These are phyloP conservation scores for Exidia glandulosa DNA, from an alignment of 768 basidiomycete genomes.

Conservation along the genomic window DNA sequence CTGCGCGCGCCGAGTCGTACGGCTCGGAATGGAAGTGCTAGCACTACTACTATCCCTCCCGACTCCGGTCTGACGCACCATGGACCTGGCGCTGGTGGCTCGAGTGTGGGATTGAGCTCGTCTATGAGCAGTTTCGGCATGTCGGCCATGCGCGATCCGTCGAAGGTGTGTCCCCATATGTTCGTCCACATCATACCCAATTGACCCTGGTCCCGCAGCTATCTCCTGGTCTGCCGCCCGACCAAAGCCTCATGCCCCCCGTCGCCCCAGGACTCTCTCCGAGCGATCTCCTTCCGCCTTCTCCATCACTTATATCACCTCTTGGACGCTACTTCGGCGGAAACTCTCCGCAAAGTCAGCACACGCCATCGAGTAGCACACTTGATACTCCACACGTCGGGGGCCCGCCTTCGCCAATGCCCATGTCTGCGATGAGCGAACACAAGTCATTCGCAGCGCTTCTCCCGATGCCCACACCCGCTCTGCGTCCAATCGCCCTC, in stretches of 20 bases:
- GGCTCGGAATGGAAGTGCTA: neutral
- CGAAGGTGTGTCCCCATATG: too few species aligned
- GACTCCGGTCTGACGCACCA: neutral
- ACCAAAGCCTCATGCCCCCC: neutral
- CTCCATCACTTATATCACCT: slow-evolving; percentile 40
- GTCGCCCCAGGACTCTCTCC: neutral
- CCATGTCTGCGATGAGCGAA: neutral
- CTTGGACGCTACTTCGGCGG: slow-evolving; percentile 24
- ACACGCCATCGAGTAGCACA: neutral
- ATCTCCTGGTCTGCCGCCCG: neutral
- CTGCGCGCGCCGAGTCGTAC: neutral
- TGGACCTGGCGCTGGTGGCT: neutral
- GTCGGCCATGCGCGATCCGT: too few species aligned
- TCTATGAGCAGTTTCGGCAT: too few species aligned
- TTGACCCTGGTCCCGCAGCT: neutral
- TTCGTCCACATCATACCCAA: too few species aligned
- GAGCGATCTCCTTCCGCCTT: slow-evolving; percentile 61
- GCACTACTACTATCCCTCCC: neutral
- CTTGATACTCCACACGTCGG: neutral
- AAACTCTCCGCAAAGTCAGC: neutral
- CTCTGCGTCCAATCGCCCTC: slow-evolving; percentile 61
- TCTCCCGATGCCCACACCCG: slow-evolving; percentile 8
- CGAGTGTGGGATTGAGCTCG: too few species aligned
- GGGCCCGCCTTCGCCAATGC: neutral
- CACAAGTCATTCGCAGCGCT: neutral